Evolutionary conservation across 1,284 basidiomycete genomes (phyloP), one percentile per base, ranked within the genome.

Genomic region (Melanopsichium pennsylvanicum): DNA sequence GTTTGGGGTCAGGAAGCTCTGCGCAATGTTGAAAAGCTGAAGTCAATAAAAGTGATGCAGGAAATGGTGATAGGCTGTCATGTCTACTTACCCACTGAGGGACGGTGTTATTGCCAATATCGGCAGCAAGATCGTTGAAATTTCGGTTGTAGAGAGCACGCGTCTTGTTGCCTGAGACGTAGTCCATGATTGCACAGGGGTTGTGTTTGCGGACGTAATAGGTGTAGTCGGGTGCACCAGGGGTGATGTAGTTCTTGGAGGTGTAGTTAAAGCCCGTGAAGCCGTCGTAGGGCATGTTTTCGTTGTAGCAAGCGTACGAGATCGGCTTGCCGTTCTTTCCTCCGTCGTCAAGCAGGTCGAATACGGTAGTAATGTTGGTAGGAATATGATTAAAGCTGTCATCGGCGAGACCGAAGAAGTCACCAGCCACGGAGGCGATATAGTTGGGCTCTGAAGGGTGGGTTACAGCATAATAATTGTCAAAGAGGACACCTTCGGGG

Each of bases 1-100:
- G 79, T 88, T 88, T n/a, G 88, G 88, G 0, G 88, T 88, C 47
- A 89, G 81, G 73, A 86, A 89, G 25, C 82, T 76, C 86, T 86
- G 33, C 11, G 32, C 9, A 13, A n/a, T 11, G 19, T 31, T 32
- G 18, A 10, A 32, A 16, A 29, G 34, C 11, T 10, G 21, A 36
- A 46, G 43, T 18, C 11, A 27, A 15, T 25, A 36, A n/a, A n/a
- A n/a, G n/a, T n/a, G n/a, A n/a, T n/a, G n/a, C n/a, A n/a, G n/a
- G n/a, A n/a, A n/a, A n/a, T n/a, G n/a, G n/a, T n/a, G n/a, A n/a
- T n/a, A n/a, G n/a, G n/a, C n/a, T 29, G 13, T 29, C 8, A 29
- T 7, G 7, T 29, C 27, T 29, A 8, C 32, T 36, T 33, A 21
- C 46, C n/a, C 56, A 88, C 69, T 88, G 87, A 8, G 88, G 85